Conservation (phyloP, 257 asterid species). For the Plantago elongata region DNA sequence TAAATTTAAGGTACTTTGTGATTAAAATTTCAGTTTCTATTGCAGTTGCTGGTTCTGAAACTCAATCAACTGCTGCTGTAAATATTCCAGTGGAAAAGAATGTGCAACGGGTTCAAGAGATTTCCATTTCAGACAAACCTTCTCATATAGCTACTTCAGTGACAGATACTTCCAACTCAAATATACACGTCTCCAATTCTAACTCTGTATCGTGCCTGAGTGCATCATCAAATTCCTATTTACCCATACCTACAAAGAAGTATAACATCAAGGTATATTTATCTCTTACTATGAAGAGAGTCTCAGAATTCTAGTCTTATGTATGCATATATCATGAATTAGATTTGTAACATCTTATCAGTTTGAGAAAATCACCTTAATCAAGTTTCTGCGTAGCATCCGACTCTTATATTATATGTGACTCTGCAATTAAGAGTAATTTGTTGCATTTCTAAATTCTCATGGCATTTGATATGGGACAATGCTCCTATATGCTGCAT, state of each 20-base stretch:
- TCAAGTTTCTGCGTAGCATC: background rate
- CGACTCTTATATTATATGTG: conserved; percentile 4
- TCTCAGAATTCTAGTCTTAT: background rate
- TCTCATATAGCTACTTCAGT: background rate
- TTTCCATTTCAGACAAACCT: conserved; percentile 28
- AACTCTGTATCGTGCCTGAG: conserved; percentile 37
- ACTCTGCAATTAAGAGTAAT: background rate
- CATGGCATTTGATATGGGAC: background rate
- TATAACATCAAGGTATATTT: conserved; percentile 47
- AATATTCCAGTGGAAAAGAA: conserved; percentile 22
- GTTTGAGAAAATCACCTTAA: background rate
- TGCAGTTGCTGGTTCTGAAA: conserved; percentile 38
- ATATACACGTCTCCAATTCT: conserved; percentile 27
- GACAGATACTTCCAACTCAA: conserved; percentile 27
- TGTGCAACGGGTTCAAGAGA: conserved; percentile 26
- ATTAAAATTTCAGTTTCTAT: conserved; percentile 1
- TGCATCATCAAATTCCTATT: conserved; percentile 43
- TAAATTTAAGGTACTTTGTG: too few relatives aligned
- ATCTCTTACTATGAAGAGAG: conserved; percentile 10
- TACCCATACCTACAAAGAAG: conserved; percentile 35
- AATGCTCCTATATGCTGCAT: too few relatives aligned
- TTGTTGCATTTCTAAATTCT: background rate
- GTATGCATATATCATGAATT: background rate
- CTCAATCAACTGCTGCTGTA: conserved; percentile 23
- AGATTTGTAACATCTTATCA: conserved; percentile 9